Base-by-base conservation (phyloP, 2,329 filamentous ascomycete species). In the Pestalotiopsis sp. region DNA sequence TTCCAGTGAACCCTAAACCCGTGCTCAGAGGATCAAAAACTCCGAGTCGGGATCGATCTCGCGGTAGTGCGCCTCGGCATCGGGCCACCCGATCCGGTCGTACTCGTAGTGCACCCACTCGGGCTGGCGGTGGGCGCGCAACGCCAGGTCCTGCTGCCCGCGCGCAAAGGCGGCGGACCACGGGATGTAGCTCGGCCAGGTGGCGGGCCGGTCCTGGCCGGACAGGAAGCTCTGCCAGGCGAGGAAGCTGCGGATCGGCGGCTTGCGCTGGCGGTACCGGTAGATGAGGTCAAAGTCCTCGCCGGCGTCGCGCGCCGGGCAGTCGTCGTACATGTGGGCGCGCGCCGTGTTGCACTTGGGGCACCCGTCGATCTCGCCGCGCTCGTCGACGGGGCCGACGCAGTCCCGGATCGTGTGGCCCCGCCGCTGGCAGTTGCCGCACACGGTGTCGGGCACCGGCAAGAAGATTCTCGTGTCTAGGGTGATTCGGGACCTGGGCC, bases 51-150 rank as follows among this genome's bases (percentile, higher is more conserved):
- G 64, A 17, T 69, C 68, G 13, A 67, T 67, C 59, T 67, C 58
- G 11, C 65, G 59, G 14, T 57, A 45, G 27, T 63, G 39, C 4
- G 64, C 59, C 49, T 69, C 65, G 4, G 41, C 49, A n/a, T 64
- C 68, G 2, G 65, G 67, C 67, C 56, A 41, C 23, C 65, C 68
- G 3, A 61, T 64, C 23, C 65, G 45, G 5, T 69, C 61, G 52
- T 69, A 69, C 9, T 65, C 68, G 39, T 67, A 67, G 65, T 67
- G 61, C 52, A 64, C 31, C 68, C 68, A 69, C 49, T 67, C 61
- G n/a, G 65, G 68, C 39, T 41, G 13, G 25, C 59, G 58, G 39
- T 65, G 68, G 1, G 68, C 52, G 7, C 14, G 45, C 23, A 64
- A 61, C 12, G 68, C 68, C n/a, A 23, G 23, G 9, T 63, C 52